These are phyloP conservation scores for Glebionis coronaria DNA, from an alignment of 129 eudicot genomes.

Conservation along the genomic window DNA sequence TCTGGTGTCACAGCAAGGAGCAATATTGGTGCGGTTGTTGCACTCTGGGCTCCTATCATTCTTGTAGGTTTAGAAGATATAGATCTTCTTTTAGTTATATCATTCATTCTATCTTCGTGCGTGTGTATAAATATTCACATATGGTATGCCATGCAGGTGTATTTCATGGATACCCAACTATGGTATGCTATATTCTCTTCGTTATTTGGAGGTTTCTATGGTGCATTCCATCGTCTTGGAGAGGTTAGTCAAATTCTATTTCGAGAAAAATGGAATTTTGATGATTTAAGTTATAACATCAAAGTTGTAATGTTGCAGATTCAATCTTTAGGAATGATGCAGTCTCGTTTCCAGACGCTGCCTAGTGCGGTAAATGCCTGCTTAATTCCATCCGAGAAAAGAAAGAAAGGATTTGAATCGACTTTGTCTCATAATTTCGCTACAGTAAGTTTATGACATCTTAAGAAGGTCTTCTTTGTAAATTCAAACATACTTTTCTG, in stretches of 20 bases:
- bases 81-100: conserved; percentile 1
- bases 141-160: conserved; percentile 49
- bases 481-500: not conserved
- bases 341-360: conserved; percentile 73
- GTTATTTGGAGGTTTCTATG: conserved; percentile 94
- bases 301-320: conserved; percentile 45
- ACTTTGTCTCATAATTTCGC: conserved; percentile 75
- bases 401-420: conserved; percentile 92
- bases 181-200: conserved; percentile 99
- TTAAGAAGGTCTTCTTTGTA: too few relatives aligned
- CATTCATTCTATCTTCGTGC: not conserved
- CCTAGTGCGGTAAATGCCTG: conserved; percentile 92
- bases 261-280: not conserved
- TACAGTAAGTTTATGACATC: conserved; percentile 31
- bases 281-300: conserved; percentile 15
- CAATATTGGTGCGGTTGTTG: conserved; percentile 91
- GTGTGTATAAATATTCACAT: not conserved
- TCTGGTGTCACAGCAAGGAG: conserved; percentile 61
- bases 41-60: conserved; percentile 95
- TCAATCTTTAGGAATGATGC: conserved; percentile 84
- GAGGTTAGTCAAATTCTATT: conserved; percentile 53
- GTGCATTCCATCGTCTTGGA: conserved; percentile 99
- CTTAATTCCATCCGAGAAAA: conserved; percentile 76
- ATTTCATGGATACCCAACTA: conserved; percentile 96
- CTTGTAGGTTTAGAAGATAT: conserved; percentile 43